Conservation (phyloP, 2,329 filamentous ascomycete species). For the Rhynchosporium agropyri region DNA sequence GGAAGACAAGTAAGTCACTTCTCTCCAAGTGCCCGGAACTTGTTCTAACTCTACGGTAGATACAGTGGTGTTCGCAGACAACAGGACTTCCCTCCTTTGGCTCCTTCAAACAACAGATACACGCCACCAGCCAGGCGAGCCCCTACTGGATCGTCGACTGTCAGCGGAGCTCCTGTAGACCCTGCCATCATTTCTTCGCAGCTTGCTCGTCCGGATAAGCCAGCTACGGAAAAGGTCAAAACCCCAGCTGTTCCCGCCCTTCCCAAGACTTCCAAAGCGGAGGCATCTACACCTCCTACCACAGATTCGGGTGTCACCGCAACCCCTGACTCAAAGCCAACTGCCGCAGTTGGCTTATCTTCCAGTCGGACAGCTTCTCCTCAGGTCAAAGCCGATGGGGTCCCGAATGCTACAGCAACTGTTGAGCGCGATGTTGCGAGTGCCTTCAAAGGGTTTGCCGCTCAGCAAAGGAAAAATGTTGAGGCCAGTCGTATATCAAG, state of each 20-base stretch:
- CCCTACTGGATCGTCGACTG: conserved; percentile 71
- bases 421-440: conserved; percentile 64
- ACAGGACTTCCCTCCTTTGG: conserved; percentile 69
- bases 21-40: background rate
- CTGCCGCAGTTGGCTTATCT: conserved; percentile 39
- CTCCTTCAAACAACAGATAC: conserved; percentile 66
- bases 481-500: conserved; percentile 61
- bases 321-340: conserved; percentile 37
- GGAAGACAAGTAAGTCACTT: conserved; percentile 76
- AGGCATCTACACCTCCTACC: conserved; percentile 39
- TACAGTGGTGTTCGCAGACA: conserved; percentile 90
- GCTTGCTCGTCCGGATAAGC: conserved; percentile 55
- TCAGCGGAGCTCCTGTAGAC: conserved; percentile 77
- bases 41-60: conserved; percentile 47
- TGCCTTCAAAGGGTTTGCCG: conserved; percentile 67
- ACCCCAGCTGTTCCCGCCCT: conserved; percentile 38
- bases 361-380: conserved; percentile 42
- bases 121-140: conserved; percentile 87
- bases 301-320: conserved; percentile 35
- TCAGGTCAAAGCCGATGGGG: conserved; percentile 40
- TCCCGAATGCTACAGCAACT: conserved; percentile 59
- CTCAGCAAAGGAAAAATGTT: conserved; percentile 55
- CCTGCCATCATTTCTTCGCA: conserved; percentile 91
- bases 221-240: conserved; percentile 35
- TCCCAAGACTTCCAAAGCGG: conserved; percentile 36